These are phyloP conservation scores for Bruguiera sexangula DNA, from an alignment of 345 rosid species.

Conservation along the genomic window DNA sequence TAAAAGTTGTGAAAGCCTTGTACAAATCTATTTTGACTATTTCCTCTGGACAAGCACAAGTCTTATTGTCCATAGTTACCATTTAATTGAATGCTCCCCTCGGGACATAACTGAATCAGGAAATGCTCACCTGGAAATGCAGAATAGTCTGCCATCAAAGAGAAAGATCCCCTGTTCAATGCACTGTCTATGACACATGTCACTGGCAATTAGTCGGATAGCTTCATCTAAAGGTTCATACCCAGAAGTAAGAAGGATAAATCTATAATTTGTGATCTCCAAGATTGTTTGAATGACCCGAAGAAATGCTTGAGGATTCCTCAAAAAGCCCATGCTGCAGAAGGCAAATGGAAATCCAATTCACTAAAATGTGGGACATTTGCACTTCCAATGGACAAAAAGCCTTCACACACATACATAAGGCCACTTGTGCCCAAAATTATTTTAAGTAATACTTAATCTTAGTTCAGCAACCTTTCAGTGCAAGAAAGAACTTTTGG, in stretches of 20 bases:
- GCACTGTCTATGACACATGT: conserved; percentile 20
- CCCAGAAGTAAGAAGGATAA: conserved; percentile 56
- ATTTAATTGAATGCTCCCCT: conserved; percentile 34
- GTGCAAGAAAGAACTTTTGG: no score
- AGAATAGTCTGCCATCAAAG: conserved; percentile 42
- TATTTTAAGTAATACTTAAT: no score
- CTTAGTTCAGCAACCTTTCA: no score
- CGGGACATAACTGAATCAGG: background rate
- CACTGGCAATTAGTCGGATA: conserved; percentile 25
- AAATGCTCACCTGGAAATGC: conserved; percentile 56
- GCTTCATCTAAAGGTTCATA: conserved; percentile 54
- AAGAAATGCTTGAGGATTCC: conserved; percentile 51
- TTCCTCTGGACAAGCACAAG: background rate
- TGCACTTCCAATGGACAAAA: conserved; percentile 1
- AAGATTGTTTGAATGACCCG: conserved; percentile 40
- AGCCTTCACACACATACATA: background rate
- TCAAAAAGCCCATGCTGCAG: conserved; percentile 60
- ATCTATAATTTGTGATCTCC: conserved; percentile 42
- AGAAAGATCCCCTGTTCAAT: conserved; percentile 39
- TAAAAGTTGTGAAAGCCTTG: background rate
- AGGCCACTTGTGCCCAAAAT: background rate
- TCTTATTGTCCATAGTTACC: background rate
- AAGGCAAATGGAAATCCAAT: conserved; percentile 10
- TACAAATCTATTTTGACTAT: background rate
- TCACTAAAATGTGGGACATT: conserved; percentile 7